Evolutionary conservation across 176 grass and related monocot species (phyloP).

Genomic region (Aegilops umbellulata): DNA sequence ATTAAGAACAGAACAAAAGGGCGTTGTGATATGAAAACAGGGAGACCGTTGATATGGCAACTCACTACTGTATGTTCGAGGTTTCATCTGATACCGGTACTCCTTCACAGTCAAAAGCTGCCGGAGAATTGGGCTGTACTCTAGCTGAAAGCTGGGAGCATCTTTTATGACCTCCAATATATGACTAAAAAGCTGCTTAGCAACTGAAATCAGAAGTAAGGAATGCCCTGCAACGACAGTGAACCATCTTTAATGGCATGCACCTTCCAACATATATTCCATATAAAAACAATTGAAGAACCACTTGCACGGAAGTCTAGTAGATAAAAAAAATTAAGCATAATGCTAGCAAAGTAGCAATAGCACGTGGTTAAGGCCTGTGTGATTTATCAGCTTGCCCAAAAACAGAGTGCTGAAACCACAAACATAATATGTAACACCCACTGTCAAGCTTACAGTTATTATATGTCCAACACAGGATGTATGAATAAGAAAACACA

Average conservation of each 20-base stretch:
- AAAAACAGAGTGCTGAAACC: neutral
- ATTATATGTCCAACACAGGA: neutral
- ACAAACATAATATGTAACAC: neutral
- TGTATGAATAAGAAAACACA: neutral
- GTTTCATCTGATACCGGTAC: conserved; percentile 79
- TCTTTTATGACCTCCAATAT: conserved; percentile 74
- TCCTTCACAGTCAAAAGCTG: conserved; percentile 66
- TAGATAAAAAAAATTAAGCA: neutral
- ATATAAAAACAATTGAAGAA: conserved; percentile 16
- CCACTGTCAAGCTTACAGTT: neutral
- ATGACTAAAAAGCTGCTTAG: conserved; percentile 75
- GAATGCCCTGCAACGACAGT: conserved; percentile 56
- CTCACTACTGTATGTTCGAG: conserved; percentile 64
- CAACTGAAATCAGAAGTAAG: conserved; percentile 56
- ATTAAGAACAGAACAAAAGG: conserved; percentile 10
- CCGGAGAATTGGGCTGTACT: conserved; percentile 70
- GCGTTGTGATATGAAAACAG: neutral
- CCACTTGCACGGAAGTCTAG: neutral
- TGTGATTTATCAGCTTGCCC: neutral
- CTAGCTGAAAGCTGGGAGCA: conserved; percentile 59
- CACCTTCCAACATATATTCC: neutral
- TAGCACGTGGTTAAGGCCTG: neutral
- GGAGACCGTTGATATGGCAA: conserved; percentile 14
- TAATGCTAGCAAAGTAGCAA: neutral
- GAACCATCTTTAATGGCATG: conserved; percentile 29